Evolutionary conservation across 139 green algal species (phyloP), one percentile per base, ranked within the genome.

Genomic region (Chlorella sp.): DNA sequence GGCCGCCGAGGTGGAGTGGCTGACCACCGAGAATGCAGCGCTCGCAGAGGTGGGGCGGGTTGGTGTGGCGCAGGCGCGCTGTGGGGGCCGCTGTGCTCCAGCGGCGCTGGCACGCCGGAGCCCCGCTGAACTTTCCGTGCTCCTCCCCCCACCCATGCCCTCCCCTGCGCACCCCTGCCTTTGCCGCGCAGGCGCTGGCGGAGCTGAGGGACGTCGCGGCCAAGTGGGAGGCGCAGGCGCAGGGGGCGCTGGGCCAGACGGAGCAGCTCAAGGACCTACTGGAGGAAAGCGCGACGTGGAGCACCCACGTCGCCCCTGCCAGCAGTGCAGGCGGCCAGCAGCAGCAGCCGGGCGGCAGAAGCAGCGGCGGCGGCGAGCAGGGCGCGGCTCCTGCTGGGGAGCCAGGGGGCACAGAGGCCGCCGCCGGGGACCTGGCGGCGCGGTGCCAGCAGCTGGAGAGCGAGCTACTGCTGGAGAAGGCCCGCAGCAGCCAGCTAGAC

Each of bases 221-320:
- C 38, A 35, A 51, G 23, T 92, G 87, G 87, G 85, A 93, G 74
- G 64, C 46, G 27, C 87, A 92, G 67, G 85, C 85, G 33, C 85
- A 91, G 73, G 86, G 83, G 41, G 73, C 41, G 12, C 78, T 94
- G 17, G 48, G 67, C 1, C 83, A 87, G 65, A 77, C 84, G 9
- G 71, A 89, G 31, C 74, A 74, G 42, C 82, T 95, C 40, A 92
- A 95, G 53, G 87, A 91, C 14, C 58, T 92, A 42, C 81, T 95
- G 50, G 87, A 92, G 51, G 90, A 93, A 59, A 84, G 83, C 25
- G 84, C 90, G 1, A 64, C 67, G 5, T 95, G 90, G 90, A 66
- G 74, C 23, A 64, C 29, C 8, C 51, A 53, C 19, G 69, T 56
- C 3, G 55, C 42, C 31, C 4, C 15, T 48, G 38, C 23, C 23